Percentiles rank a stretch among this genome's conserved stretches.
Evolutionary conservation across 2,329 filamentous ascomycete genomes (phyloP).

Genomic region (Microcyclosporella mali): DNA sequence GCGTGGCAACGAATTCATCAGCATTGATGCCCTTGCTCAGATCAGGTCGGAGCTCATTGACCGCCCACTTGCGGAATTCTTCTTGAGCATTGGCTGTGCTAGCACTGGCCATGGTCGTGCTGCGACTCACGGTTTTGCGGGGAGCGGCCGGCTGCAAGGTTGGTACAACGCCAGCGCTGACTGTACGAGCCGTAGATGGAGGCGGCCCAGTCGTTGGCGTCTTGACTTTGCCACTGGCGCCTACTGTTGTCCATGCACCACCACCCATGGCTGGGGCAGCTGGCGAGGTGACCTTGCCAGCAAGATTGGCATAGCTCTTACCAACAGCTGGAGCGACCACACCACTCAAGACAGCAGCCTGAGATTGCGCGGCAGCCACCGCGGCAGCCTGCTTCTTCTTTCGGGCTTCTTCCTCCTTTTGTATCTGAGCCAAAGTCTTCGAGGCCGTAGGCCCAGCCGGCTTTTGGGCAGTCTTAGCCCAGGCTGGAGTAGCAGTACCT

Average conservation of each 20-base stretch:
- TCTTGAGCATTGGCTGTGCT: conserved; percentile 63
- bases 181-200: conserved; percentile 41
- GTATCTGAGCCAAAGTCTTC: conserved; percentile 93
- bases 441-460: conserved; percentile 49
- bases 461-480: conserved; percentile 60
- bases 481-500: conserved; percentile 47
- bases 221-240: conserved; percentile 88
- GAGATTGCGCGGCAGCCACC: conserved; percentile 42
- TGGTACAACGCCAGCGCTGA: conserved; percentile 40
- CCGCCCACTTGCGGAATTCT: conserved; percentile 91
- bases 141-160: conserved; percentile 20
- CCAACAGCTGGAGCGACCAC: conserved; percentile 47
- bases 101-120: conserved; percentile 47
- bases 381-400: conserved; percentile 66
- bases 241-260: conserved; percentile 88
- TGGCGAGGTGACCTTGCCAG: conserved; percentile 60
- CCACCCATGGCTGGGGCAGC: conserved; percentile 38
- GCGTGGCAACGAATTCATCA: conserved; percentile 34
- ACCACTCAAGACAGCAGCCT: conserved; percentile 36
- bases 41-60: conserved; percentile 69
- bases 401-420: conserved; percentile 86
- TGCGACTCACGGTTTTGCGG: conserved; percentile 45
- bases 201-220: conserved; percentile 54
- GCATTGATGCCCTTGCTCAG: conserved; percentile 61
- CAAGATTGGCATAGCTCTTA: conserved; percentile 92